Evolutionary conservation across 768 basidiomycete species (phyloP), one percentile per base, ranked within the genome.

Genomic region (Filobasidium wieringae): DNA sequence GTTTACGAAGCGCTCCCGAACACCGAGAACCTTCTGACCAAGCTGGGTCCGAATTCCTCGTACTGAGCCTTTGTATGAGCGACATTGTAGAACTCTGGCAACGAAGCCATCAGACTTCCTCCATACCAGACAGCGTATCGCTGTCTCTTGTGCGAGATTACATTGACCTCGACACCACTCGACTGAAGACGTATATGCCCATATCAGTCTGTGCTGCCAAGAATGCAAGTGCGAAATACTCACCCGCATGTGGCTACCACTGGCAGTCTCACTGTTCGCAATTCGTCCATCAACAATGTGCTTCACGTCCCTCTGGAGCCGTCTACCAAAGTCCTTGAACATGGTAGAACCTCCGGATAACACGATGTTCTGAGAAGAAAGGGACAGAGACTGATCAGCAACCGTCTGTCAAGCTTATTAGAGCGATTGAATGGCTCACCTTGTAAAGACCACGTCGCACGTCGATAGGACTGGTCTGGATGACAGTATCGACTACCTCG

Each of bases 301-400:
- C 77, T 90, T 95, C 41, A 99, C 76, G 69, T 99, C 93, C 40
- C 92, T 83, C 78, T 97, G 92, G 63, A 99, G 81, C 43, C 95
- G 84, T 71, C 89, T 84, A n/a, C 89, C 90, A 69, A 99, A 97
- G 77, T 96, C 85, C 66, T 93, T 88, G 80, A 97, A 97, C 93
- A 96, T 97, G 50, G 95, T 97, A 9, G 90, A 93, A 22, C 95
- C 95, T 57, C 95, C 95, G 0, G 88, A 91, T 1, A 97, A 76
- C 7, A 99, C 95, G 55, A 97, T 97, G 75, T 97, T 99, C 88
- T 91, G 58, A 15, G n/a, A 22, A 7, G 36, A 33, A 37, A 51
- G 12, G n/a, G 30, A 50, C 24, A 47, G 54, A 19, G n/a, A 27
- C 14, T 27, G 24, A 17, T 9, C 24, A 22, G 2, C 45, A 45